A percentile compares a stretch with the other conserved stretches of the same genome.
phyloP scores from a whole-genome alignment of 2,329 filamentous ascomycete species.

The Thielaviopsis cerberus region DNA sequence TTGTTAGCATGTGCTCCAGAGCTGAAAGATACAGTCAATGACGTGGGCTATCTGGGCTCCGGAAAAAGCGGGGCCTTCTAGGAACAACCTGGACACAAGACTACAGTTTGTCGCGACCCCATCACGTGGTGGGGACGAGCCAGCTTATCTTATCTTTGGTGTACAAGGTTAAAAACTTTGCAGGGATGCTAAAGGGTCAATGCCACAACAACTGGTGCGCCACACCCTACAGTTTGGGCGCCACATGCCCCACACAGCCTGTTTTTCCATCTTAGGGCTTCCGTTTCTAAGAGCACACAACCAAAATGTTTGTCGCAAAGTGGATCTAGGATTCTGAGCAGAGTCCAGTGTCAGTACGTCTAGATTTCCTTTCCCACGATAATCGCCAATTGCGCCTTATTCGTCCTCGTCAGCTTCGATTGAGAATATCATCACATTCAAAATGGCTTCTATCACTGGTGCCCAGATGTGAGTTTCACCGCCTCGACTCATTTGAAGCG shows the following conservation, averaged over 20 bases:
- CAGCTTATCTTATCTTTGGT: conserved; percentile 2
- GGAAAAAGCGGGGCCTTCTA: not conserved
- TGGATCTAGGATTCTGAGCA: conserved; percentile 11
- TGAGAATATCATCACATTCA: conserved; percentile 12
- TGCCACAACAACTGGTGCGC: conserved; percentile 3
- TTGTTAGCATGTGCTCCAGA: not conserved
- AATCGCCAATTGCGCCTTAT: conserved; percentile 11
- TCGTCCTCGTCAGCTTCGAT: conserved; percentile 12
- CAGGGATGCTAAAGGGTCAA: not conserved
- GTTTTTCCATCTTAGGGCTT: conserved; percentile 2
- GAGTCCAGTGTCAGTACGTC: conserved; percentile 9
- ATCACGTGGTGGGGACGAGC: conserved; percentile 1
- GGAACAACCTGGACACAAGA: not conserved
- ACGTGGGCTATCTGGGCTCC: not conserved
- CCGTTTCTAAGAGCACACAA: conserved; percentile 9
- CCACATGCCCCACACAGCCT: conserved; percentile 2
- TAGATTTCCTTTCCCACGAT: conserved; percentile 12
- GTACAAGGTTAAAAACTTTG: not conserved
- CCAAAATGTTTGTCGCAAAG: conserved; percentile 11
- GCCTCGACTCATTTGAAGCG: not conserved
- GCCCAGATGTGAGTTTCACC: conserved; percentile 12
- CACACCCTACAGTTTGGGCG: not conserved
- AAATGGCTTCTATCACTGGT: conserved; percentile 13
- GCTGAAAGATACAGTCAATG: not conserved
- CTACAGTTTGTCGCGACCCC: not conserved